A percentile compares a stretch with the other conserved stretches of the same genome.
Evolutionary conservation across 2,329 filamentous ascomycete species (phyloP).

Genomic region (Fusarium citri): DNA sequence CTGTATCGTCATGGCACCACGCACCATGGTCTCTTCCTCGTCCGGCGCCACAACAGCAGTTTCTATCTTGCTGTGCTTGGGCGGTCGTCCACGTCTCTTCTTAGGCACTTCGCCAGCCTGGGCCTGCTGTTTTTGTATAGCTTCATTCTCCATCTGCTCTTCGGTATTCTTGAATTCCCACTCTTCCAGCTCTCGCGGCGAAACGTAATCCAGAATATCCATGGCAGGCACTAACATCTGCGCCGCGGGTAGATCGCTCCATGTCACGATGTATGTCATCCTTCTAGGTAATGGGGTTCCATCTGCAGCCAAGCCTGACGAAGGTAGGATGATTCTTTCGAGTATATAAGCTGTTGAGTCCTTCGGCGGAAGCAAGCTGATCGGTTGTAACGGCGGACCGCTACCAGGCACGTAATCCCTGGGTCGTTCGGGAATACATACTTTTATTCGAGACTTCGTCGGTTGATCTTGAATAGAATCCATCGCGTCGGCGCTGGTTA

Average conservation of each 20-base stretch:
- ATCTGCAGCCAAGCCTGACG: conserved; percentile 47
- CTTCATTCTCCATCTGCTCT: conserved; percentile 57
- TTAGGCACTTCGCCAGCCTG: conserved; percentile 30
- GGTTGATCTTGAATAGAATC: conserved; percentile 24
- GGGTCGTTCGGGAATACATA: conserved; percentile 33
- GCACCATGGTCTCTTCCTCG: conserved; percentile 37
- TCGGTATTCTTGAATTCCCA: conserved; percentile 63
- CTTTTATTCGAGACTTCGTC: conserved; percentile 29
- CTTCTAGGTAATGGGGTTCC: conserved; percentile 55
- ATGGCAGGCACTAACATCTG: conserved; percentile 59
- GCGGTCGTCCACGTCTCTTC: conserved; percentile 47
- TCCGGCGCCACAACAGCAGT: conserved; percentile 47
- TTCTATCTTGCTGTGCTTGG: conserved; percentile 50
- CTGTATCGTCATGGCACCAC: conserved; percentile 51
- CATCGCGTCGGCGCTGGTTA: conserved; percentile 29
- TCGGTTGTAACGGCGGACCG: conserved; percentile 60
- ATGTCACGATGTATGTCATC: conserved; percentile 66
- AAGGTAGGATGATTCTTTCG: conserved; percentile 62
- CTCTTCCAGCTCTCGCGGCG: conserved; percentile 65
- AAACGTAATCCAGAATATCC: conserved; percentile 68
- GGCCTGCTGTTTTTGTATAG: conserved; percentile 45
- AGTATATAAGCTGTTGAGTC: conserved; percentile 69
- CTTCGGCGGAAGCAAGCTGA: conserved; percentile 60
- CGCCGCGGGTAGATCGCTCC: conserved; percentile 64
- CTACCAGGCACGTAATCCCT: conserved; percentile 58